Evolutionary conservation across 1,284 basidiomycete species (phyloP).

Genomic region (Boletus sp.): DNA sequence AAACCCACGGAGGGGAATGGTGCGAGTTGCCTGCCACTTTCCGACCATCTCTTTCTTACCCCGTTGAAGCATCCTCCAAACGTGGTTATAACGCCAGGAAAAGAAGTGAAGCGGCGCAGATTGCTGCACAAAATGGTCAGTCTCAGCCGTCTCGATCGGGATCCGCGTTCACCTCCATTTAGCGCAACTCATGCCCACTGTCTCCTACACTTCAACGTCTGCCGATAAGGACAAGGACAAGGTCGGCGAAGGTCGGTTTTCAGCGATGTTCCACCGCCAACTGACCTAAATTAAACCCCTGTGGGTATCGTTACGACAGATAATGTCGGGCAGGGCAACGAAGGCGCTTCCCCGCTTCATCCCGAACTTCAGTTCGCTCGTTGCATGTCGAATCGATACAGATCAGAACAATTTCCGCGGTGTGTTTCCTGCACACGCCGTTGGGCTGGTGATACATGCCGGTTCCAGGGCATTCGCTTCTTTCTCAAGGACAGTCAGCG

Average conservation of each 20-base stretch:
- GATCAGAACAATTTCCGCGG: slow-evolving; percentile 62
- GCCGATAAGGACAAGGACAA: slow-evolving; percentile 45
- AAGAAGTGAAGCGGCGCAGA: slow-evolving; percentile 60
- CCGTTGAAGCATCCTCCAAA: slow-evolving; percentile 44
- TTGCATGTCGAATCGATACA: slow-evolving; percentile 77
- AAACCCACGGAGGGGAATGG: slow-evolving; percentile 36
- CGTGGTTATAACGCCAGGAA: slow-evolving; percentile 66
- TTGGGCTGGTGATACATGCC: slow-evolving; percentile 79
- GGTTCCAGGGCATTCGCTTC: slow-evolving; percentile 73
- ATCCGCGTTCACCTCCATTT: slow-evolving; percentile 21
- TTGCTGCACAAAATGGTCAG: slow-evolving; percentile 55
- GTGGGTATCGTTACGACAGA: slow-evolving; percentile 27
- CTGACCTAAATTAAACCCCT: slow-evolving; percentile 13
- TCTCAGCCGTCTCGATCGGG: slow-evolving; percentile 23
- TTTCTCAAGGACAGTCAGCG: slow-evolving; percentile 59
- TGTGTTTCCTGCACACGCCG: slow-evolving; percentile 78
- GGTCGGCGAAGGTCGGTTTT: slow-evolving; percentile 37
- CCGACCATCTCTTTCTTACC: slow-evolving; percentile 15
- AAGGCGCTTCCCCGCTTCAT: slow-evolving; percentile 32
- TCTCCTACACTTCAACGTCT: slow-evolving; percentile 39
- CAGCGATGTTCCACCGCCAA: slow-evolving; percentile 1
- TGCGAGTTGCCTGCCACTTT: slow-evolving; percentile 17
- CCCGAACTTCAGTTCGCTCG: slow-evolving; percentile 69
- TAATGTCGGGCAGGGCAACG: slow-evolving; percentile 23
- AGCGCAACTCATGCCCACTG: slow-evolving; percentile 48